Percentiles rank a stretch among this genome's conserved stretches.
phyloP scores from a whole-genome alignment of 139 green algal genomes.

The Closterium sp. region DNA sequence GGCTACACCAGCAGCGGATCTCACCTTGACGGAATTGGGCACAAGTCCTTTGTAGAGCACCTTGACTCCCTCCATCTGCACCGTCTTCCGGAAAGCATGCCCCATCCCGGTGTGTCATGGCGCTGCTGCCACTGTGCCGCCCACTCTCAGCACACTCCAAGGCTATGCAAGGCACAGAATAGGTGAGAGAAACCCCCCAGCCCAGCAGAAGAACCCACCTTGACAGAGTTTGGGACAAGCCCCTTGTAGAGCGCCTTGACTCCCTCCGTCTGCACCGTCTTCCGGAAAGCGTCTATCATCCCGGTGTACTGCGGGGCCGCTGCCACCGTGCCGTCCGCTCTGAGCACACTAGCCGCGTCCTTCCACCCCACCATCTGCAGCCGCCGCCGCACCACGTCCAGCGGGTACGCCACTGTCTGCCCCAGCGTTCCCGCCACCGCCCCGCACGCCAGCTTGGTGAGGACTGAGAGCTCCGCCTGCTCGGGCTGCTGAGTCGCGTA shows the following conservation, averaged over 20 bases:
- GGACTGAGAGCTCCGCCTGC: slow-evolving; percentile 72
- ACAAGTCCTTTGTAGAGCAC: slow-evolving; percentile 90
- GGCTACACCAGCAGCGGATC: background rate
- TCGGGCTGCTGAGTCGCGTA: background rate
- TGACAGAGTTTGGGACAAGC: slow-evolving; percentile 95
- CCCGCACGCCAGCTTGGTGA: slow-evolving; percentile 80
- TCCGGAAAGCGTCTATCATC: slow-evolving; percentile 95
- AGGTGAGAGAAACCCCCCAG: no score
- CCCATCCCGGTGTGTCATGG: slow-evolving; percentile 90
- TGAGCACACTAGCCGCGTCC: slow-evolving; percentile 38
- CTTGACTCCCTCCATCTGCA: slow-evolving; percentile 78
- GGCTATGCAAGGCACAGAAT: no score
- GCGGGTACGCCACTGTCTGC: slow-evolving; percentile 96
- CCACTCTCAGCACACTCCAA: slow-evolving; percentile 69
- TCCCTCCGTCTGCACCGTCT: slow-evolving; percentile 87
- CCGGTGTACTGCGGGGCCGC: slow-evolving; percentile 74
- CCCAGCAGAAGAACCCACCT: slow-evolving; percentile 63
- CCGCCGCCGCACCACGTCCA: slow-evolving; percentile 89
- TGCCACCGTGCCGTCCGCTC: slow-evolving; percentile 72
- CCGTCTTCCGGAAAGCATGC: slow-evolving; percentile 89
- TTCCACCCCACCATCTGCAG: slow-evolving; percentile 78
- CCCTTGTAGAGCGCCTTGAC: slow-evolving; percentile 85
- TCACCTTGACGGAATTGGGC: slow-evolving; percentile 97
- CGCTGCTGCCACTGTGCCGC: slow-evolving; percentile 52
- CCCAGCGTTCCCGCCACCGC: slow-evolving; percentile 86